phyloP scores from a whole-genome alignment of 495 filamentous ascomycete genomes.

The Parachaetomium inaequale region DNA sequence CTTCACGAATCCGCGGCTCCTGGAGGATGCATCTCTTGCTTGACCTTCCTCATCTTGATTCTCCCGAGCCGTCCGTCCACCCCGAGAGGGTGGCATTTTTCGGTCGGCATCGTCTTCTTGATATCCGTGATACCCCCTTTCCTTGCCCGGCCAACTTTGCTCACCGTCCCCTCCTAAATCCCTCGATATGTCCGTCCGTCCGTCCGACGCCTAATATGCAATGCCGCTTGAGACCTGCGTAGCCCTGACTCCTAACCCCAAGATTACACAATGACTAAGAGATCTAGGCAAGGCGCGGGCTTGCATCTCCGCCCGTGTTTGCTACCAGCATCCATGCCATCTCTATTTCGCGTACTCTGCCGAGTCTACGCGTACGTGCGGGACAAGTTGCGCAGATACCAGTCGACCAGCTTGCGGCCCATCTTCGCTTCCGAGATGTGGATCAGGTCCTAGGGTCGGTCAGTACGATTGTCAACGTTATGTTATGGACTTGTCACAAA shows the following conservation, averaged over 20 bases:
- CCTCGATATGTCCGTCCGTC: not conserved
- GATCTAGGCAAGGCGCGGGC: not conserved
- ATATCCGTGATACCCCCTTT: not conserved
- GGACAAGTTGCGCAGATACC: slow-evolving; percentile 95
- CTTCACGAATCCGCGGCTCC: not conserved
- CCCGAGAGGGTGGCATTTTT: not conserved
- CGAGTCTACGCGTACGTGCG: slow-evolving; percentile 64
- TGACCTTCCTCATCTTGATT: not conserved
- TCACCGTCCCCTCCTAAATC: not conserved
- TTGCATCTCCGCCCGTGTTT: not conserved
- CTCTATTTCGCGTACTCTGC: no score
- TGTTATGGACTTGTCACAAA: not conserved
- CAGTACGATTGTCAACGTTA: slow-evolving; percentile 23
- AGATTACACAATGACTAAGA: slow-evolving; percentile 15
- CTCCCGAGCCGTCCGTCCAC: not conserved
- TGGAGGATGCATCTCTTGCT: not conserved
- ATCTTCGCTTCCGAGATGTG: slow-evolving; percentile 99
- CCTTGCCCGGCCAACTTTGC: not conserved
- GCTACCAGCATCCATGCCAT: not conserved
- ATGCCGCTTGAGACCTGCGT: slow-evolving; percentile 11
- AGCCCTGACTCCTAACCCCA: slow-evolving; percentile 2
- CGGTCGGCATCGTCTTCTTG: not conserved
- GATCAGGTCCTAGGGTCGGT: slow-evolving; percentile 68
- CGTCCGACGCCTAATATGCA: slow-evolving; percentile 16
- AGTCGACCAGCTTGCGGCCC: slow-evolving; percentile 92